These are phyloP conservation scores for Medicago ruthenica DNA, from an alignment of 306 rosid genomes.

Conservation along the genomic window DNA sequence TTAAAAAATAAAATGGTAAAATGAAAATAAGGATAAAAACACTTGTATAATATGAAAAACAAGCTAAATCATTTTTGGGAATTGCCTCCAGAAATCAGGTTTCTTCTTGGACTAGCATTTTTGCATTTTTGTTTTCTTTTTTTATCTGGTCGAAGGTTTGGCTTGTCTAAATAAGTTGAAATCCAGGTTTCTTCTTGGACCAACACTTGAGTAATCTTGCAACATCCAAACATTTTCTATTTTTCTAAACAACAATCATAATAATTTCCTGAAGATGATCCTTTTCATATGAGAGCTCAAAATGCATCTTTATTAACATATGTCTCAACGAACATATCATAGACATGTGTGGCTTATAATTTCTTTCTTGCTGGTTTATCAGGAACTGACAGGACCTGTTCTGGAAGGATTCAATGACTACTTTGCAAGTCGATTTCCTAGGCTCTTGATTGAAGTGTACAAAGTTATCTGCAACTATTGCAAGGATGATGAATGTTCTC, in stretches of 20 bases:
- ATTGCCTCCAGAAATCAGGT: conserved; percentile 84
- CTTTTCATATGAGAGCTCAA: not conserved
- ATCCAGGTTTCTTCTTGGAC: not conserved
- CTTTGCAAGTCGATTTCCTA: conserved; percentile 72
- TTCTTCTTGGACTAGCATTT: conserved; percentile 23
- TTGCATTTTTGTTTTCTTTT: not conserved
- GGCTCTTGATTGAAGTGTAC: conserved; percentile 68
- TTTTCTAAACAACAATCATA: not conserved
- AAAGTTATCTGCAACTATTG: conserved; percentile 56
- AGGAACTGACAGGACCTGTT: conserved; percentile 62
- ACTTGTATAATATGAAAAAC: too few relatives aligned
- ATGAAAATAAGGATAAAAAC: too few relatives aligned
- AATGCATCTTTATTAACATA: not conserved
- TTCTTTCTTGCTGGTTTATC: conserved; percentile 28
- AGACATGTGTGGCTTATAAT: conserved; percentile 16
- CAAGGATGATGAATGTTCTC: conserved; percentile 61
- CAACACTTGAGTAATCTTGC: not conserved
- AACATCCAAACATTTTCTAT: not conserved
- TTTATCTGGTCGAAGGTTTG: not conserved
- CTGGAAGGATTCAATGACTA: conserved; percentile 70
- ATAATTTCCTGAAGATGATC: not conserved
- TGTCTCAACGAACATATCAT: not conserved
- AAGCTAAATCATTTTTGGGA: conserved; percentile 83
- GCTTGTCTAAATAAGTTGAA: not conserved
- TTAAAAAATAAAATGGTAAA: too few relatives aligned